These are phyloP conservation scores for Acacia pycnantha DNA, from an alignment of 331 rosid genomes.

Conservation along the genomic window DNA sequence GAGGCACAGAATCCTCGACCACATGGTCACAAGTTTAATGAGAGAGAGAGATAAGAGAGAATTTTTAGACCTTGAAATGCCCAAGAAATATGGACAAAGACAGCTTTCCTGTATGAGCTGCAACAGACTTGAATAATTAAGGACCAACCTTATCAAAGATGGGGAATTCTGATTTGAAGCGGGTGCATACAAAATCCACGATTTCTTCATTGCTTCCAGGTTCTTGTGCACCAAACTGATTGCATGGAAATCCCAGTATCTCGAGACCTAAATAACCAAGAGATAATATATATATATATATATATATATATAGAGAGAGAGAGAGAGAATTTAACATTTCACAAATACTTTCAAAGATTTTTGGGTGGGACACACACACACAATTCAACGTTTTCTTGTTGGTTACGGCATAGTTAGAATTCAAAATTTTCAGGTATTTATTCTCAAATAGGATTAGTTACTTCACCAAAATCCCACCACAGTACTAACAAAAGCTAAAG, in stretches of 20 bases:
- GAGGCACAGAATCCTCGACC: too few species aligned
- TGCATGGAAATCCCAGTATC: conserved; percentile 72
- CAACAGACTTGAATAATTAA: not conserved
- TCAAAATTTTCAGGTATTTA: too few species aligned
- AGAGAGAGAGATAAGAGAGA: too few species aligned
- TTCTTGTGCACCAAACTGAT: conserved; percentile 58
- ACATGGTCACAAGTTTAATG: too few species aligned
- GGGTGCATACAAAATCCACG: conserved; percentile 53
- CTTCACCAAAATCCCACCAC: not conserved
- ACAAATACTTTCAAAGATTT: not conserved
- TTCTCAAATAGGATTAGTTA: not conserved
- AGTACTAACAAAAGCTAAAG: not conserved
- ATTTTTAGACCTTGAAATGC: not conserved
- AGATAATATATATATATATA: too few species aligned
- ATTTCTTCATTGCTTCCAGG: conserved; percentile 57
- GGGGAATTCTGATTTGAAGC: conserved; percentile 60
- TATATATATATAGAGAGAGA: too few species aligned
- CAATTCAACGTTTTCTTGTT: too few species aligned
- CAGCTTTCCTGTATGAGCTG: not conserved
- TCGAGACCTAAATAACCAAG: conserved; percentile 51
- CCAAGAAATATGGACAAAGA: not conserved
- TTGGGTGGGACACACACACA: not conserved
- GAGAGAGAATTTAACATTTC: too few species aligned
- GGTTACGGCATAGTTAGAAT: too few species aligned
- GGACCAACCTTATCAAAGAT: conserved; percentile 53